A percentile compares a stretch with the other conserved stretches of the same genome.
These are phyloP conservation scores for Phytophthora fragariae DNA, from an alignment of 352 stramenopile species.

Conservation along the genomic window DNA sequence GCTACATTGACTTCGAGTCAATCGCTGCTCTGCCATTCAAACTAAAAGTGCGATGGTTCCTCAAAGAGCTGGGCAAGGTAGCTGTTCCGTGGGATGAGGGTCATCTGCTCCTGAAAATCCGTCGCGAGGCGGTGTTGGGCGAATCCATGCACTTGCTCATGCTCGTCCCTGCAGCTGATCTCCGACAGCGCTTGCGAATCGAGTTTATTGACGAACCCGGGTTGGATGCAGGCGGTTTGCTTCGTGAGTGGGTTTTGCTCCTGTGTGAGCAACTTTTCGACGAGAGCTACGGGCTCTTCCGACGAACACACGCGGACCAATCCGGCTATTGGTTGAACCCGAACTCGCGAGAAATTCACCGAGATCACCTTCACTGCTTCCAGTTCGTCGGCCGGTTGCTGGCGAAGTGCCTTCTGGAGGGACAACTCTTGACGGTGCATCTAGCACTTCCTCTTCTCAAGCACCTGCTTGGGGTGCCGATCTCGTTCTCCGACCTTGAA, in stretches of 20 bases:
- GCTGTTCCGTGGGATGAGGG: constrained; percentile 82
- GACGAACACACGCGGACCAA: constrained; percentile 74
- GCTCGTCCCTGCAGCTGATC: constrained; percentile 71
- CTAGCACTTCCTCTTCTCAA: constrained; percentile 86
- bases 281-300: constrained; percentile 81
- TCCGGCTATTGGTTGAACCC: constrained; percentile 88
- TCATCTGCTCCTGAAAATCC: constrained; percentile 82
- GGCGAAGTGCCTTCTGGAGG: constrained; percentile 80
- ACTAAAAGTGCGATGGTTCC: constrained; percentile 81
- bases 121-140: constrained; percentile 73
- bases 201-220: constrained; percentile 87
- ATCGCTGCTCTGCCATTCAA: constrained; percentile 76
- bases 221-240: constrained; percentile 74
- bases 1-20: constrained; percentile 79
- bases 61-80: constrained; percentile 81
- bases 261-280: constrained; percentile 84
- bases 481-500: constrained; percentile 84
- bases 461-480: constrained; percentile 79
- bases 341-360: constrained; percentile 70
- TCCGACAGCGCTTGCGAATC: constrained; percentile 79
- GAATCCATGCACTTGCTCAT: constrained; percentile 89
- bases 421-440: constrained; percentile 79
- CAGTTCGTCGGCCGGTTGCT: constrained; percentile 82
- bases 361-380: constrained; percentile 78
- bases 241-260: constrained; percentile 84